Evolutionary conservation across 2,329 filamentous ascomycete species (phyloP), one percentile per base, ranked within the genome.

Genomic region (Nigrospora sphaerica): DNA sequence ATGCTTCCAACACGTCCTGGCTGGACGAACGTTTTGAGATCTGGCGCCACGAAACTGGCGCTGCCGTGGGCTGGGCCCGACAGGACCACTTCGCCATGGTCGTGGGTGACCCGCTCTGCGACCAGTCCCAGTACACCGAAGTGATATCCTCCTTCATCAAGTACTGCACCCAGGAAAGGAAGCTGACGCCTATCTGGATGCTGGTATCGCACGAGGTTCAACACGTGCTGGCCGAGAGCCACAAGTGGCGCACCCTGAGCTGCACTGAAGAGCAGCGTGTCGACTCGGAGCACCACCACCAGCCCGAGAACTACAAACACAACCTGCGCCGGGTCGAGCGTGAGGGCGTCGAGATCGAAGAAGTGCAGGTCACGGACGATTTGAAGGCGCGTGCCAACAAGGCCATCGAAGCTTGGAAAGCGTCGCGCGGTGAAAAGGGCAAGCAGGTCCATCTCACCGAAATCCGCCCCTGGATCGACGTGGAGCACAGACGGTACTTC

Each of bases 1-100:
- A 96, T 65, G 89, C 91, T 2, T 90, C 89, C 42, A 95, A 95
- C 60, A 96, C 91, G 0, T 93, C 89, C 0, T 96, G 90, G 89
- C 78, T 93, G 9, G 91, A 96, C 62, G 86, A 90, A 7, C 83
- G 89, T 7, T 95, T 91, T 63, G 77, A 88, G 59, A 83, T 95
- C 48, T 96, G 89, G 88, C 83, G 91, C 31, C 88, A 95, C 60
- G 69, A 78, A 18, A 64, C 71, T 32, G 91, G 91, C 42, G 91
- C 90, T 0, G 90, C 90, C 6, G 77, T 95, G 32, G 87, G 89
- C 12, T 96, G 88, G 60, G 87, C 93, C 2, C 80, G 81, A 39
- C 81, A 86, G 53, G 81, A 81, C 57, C 64, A 77, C 18, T 90
- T 86, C 55, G 88, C 84, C 38, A 89, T 96, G 67, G 82, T 91